Base-by-base conservation (phyloP, 257 asterid species). In the Primulina huaijiensis region DNA sequence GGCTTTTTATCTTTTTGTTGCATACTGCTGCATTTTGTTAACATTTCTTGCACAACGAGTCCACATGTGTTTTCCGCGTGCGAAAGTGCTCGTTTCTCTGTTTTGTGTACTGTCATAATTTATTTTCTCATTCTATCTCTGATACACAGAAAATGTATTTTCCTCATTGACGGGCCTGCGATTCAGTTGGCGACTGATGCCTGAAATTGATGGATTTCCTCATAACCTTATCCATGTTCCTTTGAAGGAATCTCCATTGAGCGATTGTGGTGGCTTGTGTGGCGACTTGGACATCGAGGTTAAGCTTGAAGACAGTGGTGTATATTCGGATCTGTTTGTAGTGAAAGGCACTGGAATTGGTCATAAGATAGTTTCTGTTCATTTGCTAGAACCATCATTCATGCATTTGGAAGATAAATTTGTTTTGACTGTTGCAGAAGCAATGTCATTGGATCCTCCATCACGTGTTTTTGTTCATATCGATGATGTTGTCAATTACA, bases 321-420 rank as follows among this genome's bases (percentile, higher is more conserved):
- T 83, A 5, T 92, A 81, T 81, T 88, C 98, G 6, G 98, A 92
- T 71, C 75, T 92, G 64, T 92, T 72, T 81, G 88, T 85, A 10
- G 98, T 90, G 67, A 88, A 87, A 74, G 98, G 98, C 64, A 78
- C 83, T 73, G 96, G 85, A 78, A 90, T 90, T 34, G 98, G 98
- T 62, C 98, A 87, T 62, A 96, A 92, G 81, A 77, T 79, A 77
- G 98, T 92, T 71, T 82, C 91, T 62, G 97, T 88, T 67, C 88
- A 74, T 79, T 75, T 92, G 84, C 76, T 81, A 67, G 98, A 90
- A 75, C 92, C 91, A 11, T 83, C 88, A 38, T 71, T 79, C 53
- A 81, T 79, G 74, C 75, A 82, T 68, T 71, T 87, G 86, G 83
- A 62, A 20, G 98, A 92, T 81, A 81, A 87, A 70, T 84, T 92